phyloP scores from a whole-genome alignment of 2,329 filamentous ascomycete genomes.

The Aspergillus hortae region DNA sequence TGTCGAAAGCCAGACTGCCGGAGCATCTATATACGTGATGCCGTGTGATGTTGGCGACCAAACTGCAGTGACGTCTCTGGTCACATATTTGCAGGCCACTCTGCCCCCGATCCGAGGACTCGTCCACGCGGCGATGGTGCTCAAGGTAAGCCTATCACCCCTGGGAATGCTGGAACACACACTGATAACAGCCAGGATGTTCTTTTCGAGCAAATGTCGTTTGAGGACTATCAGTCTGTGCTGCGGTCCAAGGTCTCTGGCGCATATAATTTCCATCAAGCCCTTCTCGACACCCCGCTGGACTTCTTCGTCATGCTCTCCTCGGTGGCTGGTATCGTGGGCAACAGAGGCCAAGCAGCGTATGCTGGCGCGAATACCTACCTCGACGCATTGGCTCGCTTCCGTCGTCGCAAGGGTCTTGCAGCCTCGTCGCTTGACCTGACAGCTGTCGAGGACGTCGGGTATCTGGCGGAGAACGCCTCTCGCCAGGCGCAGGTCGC shows the following conservation, averaged over 20 bases:
- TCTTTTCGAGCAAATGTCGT: slow-evolving; percentile 39
- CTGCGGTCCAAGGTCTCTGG: slow-evolving; percentile 37
- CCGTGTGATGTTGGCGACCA: slow-evolving; percentile 19
- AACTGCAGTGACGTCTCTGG: neutral
- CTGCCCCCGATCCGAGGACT: slow-evolving; percentile 27
- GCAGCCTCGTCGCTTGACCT: slow-evolving; percentile 22
- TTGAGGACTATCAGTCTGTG: slow-evolving; percentile 31
- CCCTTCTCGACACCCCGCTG: slow-evolving; percentile 23
- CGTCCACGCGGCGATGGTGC: slow-evolving; percentile 30
- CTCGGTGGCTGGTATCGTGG: slow-evolving; percentile 36
- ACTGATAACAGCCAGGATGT: slow-evolving; percentile 14
- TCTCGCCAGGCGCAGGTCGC: neutral
- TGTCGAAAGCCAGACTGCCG: neutral
- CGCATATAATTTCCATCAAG: slow-evolving; percentile 29
- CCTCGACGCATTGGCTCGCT: slow-evolving; percentile 28
- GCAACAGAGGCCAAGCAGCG: slow-evolving; percentile 42
- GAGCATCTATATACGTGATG: slow-evolving; percentile 14
- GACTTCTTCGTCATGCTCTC: slow-evolving; percentile 41
- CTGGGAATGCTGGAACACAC: too few species aligned
- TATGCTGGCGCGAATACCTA: slow-evolving; percentile 36
- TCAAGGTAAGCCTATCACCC: neutral
- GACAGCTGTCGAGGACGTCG: neutral
- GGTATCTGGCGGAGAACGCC: slow-evolving; percentile 1
- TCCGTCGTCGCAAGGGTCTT: slow-evolving; percentile 20
- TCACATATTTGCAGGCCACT: neutral